Base-by-base conservation (phyloP, 2,329 filamentous ascomycete species). In the Podosphaera xanthii region DNA sequence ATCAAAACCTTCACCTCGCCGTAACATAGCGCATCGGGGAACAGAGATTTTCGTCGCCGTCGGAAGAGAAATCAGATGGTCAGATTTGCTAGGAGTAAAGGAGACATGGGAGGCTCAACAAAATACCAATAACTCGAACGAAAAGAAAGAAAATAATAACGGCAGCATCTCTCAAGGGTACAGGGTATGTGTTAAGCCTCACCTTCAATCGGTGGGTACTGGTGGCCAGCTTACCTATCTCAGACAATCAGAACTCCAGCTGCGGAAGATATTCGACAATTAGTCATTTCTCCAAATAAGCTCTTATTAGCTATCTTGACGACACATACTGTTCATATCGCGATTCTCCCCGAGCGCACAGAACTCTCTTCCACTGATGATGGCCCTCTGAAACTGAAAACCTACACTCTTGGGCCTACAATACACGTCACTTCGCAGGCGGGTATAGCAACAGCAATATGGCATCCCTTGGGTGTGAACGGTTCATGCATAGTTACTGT, bases 21-120 rank as follows among this genome's bases (percentile, higher is more conserved):
- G 80, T 63, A 89, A 82, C 0, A 83, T 97, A 66, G 90, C 89
- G 8, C 81, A 80, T 57, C 78, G 91, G 61, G 89, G 86, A 14
- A 88, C 86, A 0, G 90, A 98, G 67, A 75, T 97, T 8, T 97
- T 97, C 69, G 82, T 88, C 10, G 90, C 89, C 30, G 83, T 86
- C 48, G 90, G 90, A 56, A 90, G 85, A 65, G 87, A 97, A 71
- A 85, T 98, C 62, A 79, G 90, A 70, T 98, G 92, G 89, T 84
- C 86, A 8, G 87, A 95, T 71, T 73, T 98, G 59, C 80, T 82
- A 58, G 80, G 83, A 61, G 71, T 97, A 67, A 94, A 94, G 73
- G 86, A 82, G 62, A 68, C 69, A 58, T 77, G 73, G 71, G 72
- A 75, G 59, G 68, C 74, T 35, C 72, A 72, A 59, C 59, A 66